phyloP scores from a whole-genome alignment of 202 grass and related monocot genomes.

The Musa balbisiana region DNA sequence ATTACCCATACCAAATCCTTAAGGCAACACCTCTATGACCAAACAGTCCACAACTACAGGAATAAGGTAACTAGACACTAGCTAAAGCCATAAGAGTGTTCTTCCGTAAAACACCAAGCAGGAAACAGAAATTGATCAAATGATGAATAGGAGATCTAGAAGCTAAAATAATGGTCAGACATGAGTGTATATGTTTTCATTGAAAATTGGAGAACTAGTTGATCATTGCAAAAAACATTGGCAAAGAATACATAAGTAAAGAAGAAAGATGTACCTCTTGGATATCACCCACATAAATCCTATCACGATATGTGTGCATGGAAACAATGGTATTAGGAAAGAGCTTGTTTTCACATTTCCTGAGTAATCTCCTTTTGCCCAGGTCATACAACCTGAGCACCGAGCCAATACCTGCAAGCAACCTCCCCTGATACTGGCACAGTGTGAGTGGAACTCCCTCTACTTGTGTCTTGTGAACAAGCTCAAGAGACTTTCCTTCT shows the following conservation, averaged over 20 bases:
- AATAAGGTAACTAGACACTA: too few relatives aligned
- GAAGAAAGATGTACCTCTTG: conserved; percentile 63
- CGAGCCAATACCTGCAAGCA: conserved; percentile 81
- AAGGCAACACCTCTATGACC: too few relatives aligned
- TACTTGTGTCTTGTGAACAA: conserved; percentile 96
- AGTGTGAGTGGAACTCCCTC: conserved; percentile 85
- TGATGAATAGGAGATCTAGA: not conserved
- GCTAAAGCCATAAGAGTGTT: not conserved
- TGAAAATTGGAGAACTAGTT: too few relatives aligned
- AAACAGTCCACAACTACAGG: too few relatives aligned
- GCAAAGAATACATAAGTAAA: not conserved
- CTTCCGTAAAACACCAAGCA: not conserved
- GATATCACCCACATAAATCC: conserved; percentile 91
- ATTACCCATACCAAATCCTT: too few relatives aligned
- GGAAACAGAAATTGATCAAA: too few relatives aligned
- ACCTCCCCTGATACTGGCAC: conserved; percentile 83
- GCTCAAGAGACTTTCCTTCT: conserved; percentile 78
- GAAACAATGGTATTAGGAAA: conserved; percentile 75
- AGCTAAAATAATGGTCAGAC: not conserved
- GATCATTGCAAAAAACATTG: not conserved
- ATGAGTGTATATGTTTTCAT: not conserved
- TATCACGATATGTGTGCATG: conserved; percentile 91
- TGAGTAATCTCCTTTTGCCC: conserved; percentile 82
- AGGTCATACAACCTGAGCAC: conserved; percentile 86
- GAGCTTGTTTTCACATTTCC: conserved; percentile 96